Evolutionary conservation across 106 monocot genomes (phyloP).

Genomic region (Narthecium ossifragum): DNA sequence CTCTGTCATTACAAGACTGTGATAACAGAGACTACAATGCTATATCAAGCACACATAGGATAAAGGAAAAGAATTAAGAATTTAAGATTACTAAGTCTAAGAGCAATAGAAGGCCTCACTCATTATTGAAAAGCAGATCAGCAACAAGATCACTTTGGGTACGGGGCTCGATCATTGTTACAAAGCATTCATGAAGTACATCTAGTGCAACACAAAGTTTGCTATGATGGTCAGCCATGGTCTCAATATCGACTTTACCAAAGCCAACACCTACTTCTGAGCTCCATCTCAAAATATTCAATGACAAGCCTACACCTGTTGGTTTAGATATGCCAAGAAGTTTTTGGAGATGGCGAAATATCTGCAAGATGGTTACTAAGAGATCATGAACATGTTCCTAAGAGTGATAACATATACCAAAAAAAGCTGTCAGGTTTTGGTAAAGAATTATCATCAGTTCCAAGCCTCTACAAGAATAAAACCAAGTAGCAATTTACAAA

Average conservation of each 20-base stretch:
- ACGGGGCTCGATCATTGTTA: slow-evolving; percentile 36
- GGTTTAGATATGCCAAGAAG: slow-evolving; percentile 52
- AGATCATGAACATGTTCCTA: too few species aligned
- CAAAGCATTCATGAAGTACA: slow-evolving; percentile 72
- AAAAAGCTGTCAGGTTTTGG: too few species aligned
- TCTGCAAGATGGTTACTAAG: slow-evolving; percentile 37
- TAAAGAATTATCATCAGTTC: too few species aligned
- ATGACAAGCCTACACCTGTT: slow-evolving; percentile 44
- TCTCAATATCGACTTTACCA: slow-evolving; percentile 7
- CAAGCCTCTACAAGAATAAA: too few species aligned
- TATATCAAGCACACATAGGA: neutral
- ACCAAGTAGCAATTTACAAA: too few species aligned
- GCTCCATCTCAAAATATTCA: slow-evolving; percentile 44
- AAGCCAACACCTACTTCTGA: slow-evolving; percentile 19
- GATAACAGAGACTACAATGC: too few species aligned
- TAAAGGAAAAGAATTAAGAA: neutral
- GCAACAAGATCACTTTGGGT: slow-evolving; percentile 41
- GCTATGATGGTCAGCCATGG: slow-evolving; percentile 25
- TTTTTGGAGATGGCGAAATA: slow-evolving; percentile 35
- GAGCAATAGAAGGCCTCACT: slow-evolving; percentile 19
- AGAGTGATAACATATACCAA: too few species aligned
- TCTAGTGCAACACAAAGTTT: slow-evolving; percentile 49
- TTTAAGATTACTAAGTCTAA: neutral
- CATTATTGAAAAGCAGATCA: slow-evolving; percentile 59
- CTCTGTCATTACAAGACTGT: neutral